Evolutionary conservation across 805 yeast genomes (phyloP), one percentile per base, ranked within the genome.

Genomic region (Nakazawaea ishiwadae): DNA sequence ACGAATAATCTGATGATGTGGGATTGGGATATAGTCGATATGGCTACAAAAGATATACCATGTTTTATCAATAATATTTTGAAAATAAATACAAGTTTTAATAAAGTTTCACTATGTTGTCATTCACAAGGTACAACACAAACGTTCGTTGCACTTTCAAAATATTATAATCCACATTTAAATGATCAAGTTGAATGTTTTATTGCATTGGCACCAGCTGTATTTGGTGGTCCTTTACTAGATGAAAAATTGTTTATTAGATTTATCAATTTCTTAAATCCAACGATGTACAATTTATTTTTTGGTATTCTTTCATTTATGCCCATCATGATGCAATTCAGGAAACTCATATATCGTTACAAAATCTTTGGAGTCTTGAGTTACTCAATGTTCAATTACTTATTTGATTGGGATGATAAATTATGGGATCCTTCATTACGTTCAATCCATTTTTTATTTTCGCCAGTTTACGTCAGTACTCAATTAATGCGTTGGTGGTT

Each of bases 61-160:
- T 70, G 85, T 15, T 65, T 91, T 61, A 68, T 90, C 7, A 75
- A 80, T 27, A 71, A 73, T 42, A 82, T 89, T 1, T 58, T 80
- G 27, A 45, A 56, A 2, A 48, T 51, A 20, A 40, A 40, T 18
- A 67, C 75, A 0, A 39, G 58, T 37, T 66, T 58, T 39, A 54
- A 56, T 3, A 73, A 79, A 51, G 51, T 90, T 6, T 70, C 82
- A 0, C 60, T 91, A 17, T 71, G 81, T 8, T 90, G 90, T 1
- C 99, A 91, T 57, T 86, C 95, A 12, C 98, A 93, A 62, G 98
- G 98, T 1, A 89, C 96, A 2, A 79, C 96, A 0, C 96, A 90
- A 59, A 71, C 84, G 0, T 83, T 88, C 42, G 63, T 84, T 52
- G 76, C 88, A 36, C 64, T 93, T 27, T 72, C 83, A 14, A 63